A percentile compares a stretch with the other conserved stretches of the same genome.
phyloP scores from a whole-genome alignment of 1,284 basidiomycete species.

The Ganoderma meredithae region DNA sequence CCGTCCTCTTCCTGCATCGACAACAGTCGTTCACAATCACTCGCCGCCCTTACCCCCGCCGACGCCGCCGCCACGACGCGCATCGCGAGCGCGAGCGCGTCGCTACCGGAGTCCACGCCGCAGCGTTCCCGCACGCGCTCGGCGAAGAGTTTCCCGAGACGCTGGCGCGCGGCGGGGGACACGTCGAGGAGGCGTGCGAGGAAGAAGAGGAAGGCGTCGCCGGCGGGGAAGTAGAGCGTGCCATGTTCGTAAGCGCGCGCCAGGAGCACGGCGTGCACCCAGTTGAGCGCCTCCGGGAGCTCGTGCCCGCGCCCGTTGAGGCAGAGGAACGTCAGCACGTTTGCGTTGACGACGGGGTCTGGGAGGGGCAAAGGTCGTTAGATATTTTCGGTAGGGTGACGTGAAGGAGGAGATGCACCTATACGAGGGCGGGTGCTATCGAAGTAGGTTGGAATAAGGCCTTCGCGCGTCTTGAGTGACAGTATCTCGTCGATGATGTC shows the following conservation, averaged over 20 bases:
- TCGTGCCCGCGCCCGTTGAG: conserved; percentile 52
- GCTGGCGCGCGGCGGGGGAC: conserved; percentile 46
- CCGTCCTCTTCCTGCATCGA: conserved; percentile 56
- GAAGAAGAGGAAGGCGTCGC: conserved; percentile 64
- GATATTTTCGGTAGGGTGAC: neutral
- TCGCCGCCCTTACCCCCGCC: conserved; percentile 50
- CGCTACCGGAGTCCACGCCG: conserved; percentile 48
- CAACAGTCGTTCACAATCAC: conserved; percentile 51
- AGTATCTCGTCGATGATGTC: conserved; percentile 12
- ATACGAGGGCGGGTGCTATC: conserved; percentile 7
- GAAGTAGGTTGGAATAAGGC: conserved; percentile 8
- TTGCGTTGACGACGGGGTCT: conserved; percentile 55
- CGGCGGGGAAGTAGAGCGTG: conserved; percentile 59
- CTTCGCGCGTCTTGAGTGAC: neutral
- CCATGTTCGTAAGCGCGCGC: conserved; percentile 50
- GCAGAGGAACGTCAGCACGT: conserved; percentile 55
- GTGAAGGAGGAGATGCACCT: conserved; percentile 53
- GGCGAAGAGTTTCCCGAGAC: conserved; percentile 43
- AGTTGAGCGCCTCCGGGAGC: conserved; percentile 50
- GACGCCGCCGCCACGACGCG: conserved; percentile 52
- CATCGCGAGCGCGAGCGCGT: conserved; percentile 54
- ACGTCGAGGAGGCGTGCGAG: conserved; percentile 53
- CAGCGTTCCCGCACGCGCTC: conserved; percentile 58
- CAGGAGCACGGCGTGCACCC: conserved; percentile 52
- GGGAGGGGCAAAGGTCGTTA: neutral